These are phyloP conservation scores for Bombardia bombarda DNA, from an alignment of 495 filamentous ascomycete species.

Conservation along the genomic window DNA sequence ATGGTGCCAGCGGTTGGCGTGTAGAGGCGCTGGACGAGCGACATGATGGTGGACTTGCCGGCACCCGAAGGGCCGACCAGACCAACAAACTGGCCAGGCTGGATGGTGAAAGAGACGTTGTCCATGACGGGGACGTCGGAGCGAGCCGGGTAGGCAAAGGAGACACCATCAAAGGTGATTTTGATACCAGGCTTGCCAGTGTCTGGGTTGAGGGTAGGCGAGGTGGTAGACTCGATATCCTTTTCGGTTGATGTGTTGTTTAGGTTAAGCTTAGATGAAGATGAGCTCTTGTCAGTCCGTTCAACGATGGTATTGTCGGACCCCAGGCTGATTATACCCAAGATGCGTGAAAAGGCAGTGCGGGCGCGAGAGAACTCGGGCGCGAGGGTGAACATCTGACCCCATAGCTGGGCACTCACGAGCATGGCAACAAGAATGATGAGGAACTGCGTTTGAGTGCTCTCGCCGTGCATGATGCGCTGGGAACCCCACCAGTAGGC, in stretches of 20 bases:
- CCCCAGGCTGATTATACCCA: constrained; percentile 6
- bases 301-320: constrained; percentile 1
- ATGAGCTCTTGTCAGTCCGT: background rate
- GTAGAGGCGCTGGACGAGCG: constrained; percentile 58
- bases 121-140: constrained; percentile 44
- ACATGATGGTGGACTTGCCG: constrained; percentile 64
- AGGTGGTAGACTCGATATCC: constrained; percentile 46
- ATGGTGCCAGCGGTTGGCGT: constrained; percentile 45
- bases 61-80: constrained; percentile 64
- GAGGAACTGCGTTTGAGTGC: constrained; percentile 68
- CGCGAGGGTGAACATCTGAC: constrained; percentile 20
- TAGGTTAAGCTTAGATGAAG: no score
- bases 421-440: constrained; percentile 53
- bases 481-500: constrained; percentile 70
- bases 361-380: constrained; percentile 23
- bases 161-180: constrained; percentile 46
- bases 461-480: constrained; percentile 58
- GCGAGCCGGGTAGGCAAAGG: constrained; percentile 51
- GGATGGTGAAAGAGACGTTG: constrained; percentile 45
- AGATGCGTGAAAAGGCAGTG: constrained; percentile 10
- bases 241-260: background rate
- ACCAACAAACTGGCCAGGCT: constrained; percentile 55
- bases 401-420: constrained; percentile 21
- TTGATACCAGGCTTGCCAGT: constrained; percentile 38
- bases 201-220: constrained; percentile 42